Evolutionary conservation across 495 filamentous ascomycete species (phyloP).

Genomic region (Ramalina intermedia): DNA sequence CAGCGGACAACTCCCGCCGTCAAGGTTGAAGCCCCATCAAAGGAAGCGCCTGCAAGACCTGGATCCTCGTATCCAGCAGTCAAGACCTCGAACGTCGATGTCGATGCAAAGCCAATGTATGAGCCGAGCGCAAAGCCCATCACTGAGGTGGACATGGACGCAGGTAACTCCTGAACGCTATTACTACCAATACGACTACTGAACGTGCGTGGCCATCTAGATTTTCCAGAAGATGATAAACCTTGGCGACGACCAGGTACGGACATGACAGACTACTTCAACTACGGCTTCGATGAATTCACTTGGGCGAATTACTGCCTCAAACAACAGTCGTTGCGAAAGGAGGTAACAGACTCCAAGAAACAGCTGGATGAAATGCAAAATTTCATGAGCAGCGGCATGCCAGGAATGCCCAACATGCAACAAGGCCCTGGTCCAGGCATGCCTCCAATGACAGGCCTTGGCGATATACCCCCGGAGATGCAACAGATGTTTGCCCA

Average conservation of each 20-base stretch:
- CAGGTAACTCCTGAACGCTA: conserved; percentile 26
- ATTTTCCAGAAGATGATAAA: conserved; percentile 73
- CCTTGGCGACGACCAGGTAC: conserved; percentile 95
- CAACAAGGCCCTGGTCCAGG: conserved; percentile 23
- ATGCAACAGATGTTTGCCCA: conserved; percentile 72
- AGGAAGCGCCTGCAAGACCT: conserved; percentile 29
- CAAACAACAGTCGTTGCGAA: conserved; percentile 66
- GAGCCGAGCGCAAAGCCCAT: conserved; percentile 61
- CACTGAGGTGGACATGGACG: conserved; percentile 69
- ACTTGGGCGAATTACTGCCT: conserved; percentile 92
- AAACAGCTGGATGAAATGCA: conserved; percentile 83
- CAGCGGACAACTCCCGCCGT: conserved; percentile 8
- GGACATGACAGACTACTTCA: conserved; percentile 94
- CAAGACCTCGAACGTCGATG: conserved; percentile 67
- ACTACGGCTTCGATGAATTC: conserved; percentile 99
- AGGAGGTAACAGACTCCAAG: conserved; percentile 60
- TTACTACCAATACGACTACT: neutral
- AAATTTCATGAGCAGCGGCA: conserved; percentile 53
- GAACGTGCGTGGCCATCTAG: conserved; percentile 18
- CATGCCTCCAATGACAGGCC: conserved; percentile 54
- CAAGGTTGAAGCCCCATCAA: conserved; percentile 24
- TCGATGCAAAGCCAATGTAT: conserved; percentile 69
- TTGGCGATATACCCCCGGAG: conserved; percentile 59
- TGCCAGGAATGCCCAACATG: conserved; percentile 43
- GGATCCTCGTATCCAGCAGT: conserved; percentile 48